Evolutionary conservation across 2,329 filamentous ascomycete species (phyloP).

Genomic region (Dothistroma pini): DNA sequence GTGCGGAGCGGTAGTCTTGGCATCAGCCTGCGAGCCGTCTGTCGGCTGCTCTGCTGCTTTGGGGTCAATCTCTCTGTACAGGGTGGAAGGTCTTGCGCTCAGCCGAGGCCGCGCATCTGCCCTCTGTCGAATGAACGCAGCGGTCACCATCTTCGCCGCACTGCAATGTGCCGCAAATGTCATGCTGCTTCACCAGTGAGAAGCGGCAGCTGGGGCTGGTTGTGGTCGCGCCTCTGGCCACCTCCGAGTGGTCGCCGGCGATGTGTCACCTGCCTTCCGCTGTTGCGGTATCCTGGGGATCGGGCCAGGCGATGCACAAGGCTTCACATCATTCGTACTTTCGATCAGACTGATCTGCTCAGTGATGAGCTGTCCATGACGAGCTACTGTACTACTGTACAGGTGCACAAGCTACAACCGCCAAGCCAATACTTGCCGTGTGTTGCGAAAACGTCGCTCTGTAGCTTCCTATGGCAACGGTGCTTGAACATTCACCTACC

Average conservation of each 20-base stretch:
- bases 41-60: slow-evolving; percentile 8
- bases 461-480: neutral
- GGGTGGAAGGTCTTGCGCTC: neutral
- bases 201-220: neutral
- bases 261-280: neutral
- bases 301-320: neutral
- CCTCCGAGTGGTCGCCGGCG: neutral
- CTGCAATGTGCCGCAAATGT: neutral
- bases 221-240: neutral
- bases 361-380: neutral
- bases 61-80: neutral
- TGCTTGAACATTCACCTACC: neutral
- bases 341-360: neutral
- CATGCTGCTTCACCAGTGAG: neutral
- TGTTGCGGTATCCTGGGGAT: neutral
- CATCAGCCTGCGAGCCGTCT: neutral
- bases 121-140: neutral
- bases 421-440: slow-evolving; percentile 8
- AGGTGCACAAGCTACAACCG: neutral
- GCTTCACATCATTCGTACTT: neutral
- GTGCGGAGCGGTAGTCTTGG: neutral
- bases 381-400: neutral
- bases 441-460: neutral
- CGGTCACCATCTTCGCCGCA: neutral
- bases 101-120: slow-evolving; percentile 2